Percentiles rank a stretch among this genome's conserved stretches.
Evolutionary conservation across 352 stramenopile species (phyloP).

Genomic region (Phytophthora pseudosyringae): DNA sequence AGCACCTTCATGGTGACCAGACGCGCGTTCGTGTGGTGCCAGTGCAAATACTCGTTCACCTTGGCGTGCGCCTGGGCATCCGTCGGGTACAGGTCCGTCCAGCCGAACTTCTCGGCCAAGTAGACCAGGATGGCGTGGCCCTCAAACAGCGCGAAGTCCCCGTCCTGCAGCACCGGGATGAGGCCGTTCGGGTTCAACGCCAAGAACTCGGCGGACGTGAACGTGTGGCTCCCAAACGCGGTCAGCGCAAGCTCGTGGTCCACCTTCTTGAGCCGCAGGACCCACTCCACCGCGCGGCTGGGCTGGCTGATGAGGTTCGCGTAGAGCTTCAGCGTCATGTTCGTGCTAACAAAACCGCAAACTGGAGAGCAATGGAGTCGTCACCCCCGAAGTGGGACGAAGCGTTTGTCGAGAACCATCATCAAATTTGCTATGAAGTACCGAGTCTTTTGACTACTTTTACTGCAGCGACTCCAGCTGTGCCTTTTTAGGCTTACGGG

Average conservation of each 20-base stretch:
- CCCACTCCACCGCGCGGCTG: constrained; percentile 39
- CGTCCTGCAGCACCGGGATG: constrained; percentile 45
- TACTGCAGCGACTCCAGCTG: neutral
- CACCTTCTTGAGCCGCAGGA: constrained; percentile 47
- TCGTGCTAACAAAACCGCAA: neutral
- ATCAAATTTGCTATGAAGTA: too few relatives aligned
- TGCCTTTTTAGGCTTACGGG: constrained; percentile 12
- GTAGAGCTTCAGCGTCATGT: constrained; percentile 44
- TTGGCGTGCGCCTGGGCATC: constrained; percentile 56
- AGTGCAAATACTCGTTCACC: constrained; percentile 71
- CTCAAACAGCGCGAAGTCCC: constrained; percentile 44
- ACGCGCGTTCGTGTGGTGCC: constrained; percentile 70
- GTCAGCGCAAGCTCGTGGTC: constrained; percentile 37
- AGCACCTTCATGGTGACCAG: constrained; percentile 53
- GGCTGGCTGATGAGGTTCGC: constrained; percentile 51
- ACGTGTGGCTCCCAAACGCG: constrained; percentile 33
- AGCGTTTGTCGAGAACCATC: too few relatives aligned
- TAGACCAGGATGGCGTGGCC: constrained; percentile 60
- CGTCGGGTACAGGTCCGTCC: constrained; percentile 56
- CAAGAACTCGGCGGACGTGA: constrained; percentile 42
- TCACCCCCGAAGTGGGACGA: neutral
- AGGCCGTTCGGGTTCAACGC: constrained; percentile 44
- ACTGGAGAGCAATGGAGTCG: neutral
- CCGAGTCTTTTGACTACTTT: too few relatives aligned
- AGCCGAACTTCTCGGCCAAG: constrained; percentile 53